Conservation (phyloP, 805 yeast species). For the Novakomyces olei region DNA sequence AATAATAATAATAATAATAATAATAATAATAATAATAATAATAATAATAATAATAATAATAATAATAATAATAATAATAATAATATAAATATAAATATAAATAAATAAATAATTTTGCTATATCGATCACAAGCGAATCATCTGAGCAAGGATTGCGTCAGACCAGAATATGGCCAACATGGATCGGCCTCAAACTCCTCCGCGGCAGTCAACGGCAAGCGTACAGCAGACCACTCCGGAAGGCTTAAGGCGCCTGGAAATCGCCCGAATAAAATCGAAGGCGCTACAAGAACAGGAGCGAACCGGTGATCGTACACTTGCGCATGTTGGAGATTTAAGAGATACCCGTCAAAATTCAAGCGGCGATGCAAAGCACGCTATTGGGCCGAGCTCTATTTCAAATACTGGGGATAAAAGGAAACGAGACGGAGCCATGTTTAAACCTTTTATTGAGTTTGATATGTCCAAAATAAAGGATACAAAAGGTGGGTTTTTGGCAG, state of each 20-base stretch:
- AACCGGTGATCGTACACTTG: not conserved
- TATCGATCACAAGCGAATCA: too few species aligned
- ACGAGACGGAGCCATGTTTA: constrained; percentile 16
- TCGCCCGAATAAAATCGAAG: not conserved
- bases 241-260: too few species aligned
- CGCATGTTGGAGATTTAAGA: not conserved
- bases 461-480: constrained; percentile 76
- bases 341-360: not conserved
- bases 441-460: constrained; percentile 38
- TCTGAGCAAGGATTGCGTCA: too few species aligned
- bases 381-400: constrained; percentile 4
- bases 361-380: constrained; percentile 9
- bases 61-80: too few species aligned
- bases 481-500: constrained; percentile 60
- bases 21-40: too few species aligned
- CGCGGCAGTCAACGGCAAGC: too few species aligned
- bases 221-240: too few species aligned
- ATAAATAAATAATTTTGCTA: too few species aligned
- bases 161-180: not conserved
- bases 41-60: too few species aligned
- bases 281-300: not conserved
- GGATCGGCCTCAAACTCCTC: too few species aligned
- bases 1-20: too few species aligned
- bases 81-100: too few species aligned
- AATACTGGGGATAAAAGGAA: constrained; percentile 13